These are phyloP conservation scores for Xylaria hypoxylon DNA, from an alignment of 2,329 filamentous ascomycete genomes.

Conservation along the genomic window DNA sequence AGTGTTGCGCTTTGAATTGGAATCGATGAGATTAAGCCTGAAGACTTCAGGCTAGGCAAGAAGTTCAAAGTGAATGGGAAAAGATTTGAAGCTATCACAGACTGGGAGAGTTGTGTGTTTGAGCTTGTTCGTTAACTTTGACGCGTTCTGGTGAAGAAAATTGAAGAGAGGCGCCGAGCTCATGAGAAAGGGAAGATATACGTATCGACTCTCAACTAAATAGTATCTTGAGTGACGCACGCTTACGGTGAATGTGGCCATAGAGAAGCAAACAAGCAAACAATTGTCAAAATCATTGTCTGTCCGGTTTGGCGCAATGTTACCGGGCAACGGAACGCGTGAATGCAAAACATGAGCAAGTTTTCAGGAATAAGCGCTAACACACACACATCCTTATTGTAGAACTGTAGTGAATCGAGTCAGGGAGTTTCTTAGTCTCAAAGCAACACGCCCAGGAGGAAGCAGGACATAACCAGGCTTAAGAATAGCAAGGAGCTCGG, in stretches of 20 bases:
- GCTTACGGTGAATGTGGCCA: not conserved
- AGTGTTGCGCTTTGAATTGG: not conserved
- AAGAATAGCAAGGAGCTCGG: too few relatives aligned
- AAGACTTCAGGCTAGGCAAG: too few relatives aligned
- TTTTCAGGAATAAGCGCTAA: too few relatives aligned
- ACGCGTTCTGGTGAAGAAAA: not conserved
- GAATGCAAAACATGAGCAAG: not conserved
- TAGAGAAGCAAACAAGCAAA: constrained; percentile 1
- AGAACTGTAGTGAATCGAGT: not conserved
- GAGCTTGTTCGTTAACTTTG: not conserved
- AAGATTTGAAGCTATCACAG: not conserved
- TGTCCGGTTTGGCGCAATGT: not conserved
- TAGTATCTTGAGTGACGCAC: not conserved
- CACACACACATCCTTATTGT: not conserved
- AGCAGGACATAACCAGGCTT: too few relatives aligned
- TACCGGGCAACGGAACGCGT: not conserved
- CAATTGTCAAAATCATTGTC: not conserved
- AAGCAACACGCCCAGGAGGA: too few relatives aligned
- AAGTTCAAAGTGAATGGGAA: not conserved
- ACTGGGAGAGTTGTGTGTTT: not conserved
- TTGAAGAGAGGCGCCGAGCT: too few relatives aligned
- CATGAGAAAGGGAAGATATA: not conserved
- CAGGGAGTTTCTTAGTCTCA: too few relatives aligned
- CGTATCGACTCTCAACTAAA: too few relatives aligned
- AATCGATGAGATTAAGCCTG: not conserved